Base-by-base conservation (phyloP, 2,329 filamentous ascomycete genomes). In the Nemania bipapillata region DNA sequence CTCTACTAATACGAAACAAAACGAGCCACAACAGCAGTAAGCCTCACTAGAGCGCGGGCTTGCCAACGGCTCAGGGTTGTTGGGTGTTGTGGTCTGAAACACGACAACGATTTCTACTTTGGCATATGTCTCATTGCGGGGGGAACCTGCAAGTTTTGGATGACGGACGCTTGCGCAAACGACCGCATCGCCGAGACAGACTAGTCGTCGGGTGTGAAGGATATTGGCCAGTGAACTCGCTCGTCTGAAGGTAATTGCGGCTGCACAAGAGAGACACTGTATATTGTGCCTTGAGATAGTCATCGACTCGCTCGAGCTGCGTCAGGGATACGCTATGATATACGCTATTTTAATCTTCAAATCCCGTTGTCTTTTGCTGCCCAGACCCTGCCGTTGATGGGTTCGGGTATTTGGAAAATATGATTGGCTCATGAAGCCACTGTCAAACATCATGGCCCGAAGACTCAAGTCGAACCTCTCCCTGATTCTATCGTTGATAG, bases 91-190 rank as follows among this genome's bases (percentile, higher is more conserved):
- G 63, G 64, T 71, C 66, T 75, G 74, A 74, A 76, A 76, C 73
- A 75, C 56, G 63, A 67, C 63, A 66, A 70, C 67, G 61, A 74
- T 72, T 56, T 68, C 68, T 68, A 67, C 63, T 64, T 72, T 72
- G 70, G 66, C 62, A 74, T 35, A 64, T 65, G 66, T 70, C 72
- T 71, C 60, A 70, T 61, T 70, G 67, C 68, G 71, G 54, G 70
- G n/a, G 70, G 57, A 71, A 66, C 75, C 73, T 80, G 73, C 68
- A 73, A 69, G 65, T 73, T 74, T 76, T 74, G 75, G 76, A 73
- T 74, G 74, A 78, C 80, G 81, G 81, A 76, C 79, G 77, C 76
- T 74, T 79, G 79, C 81, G 79, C 80, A 80, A 77, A 79, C 75
- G 74, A 79, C 74, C 72, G 69, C 70, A 71, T 70, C 70, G 68